Evolutionary conservation across 495 filamentous ascomycete species (phyloP).

Genomic region (Podospora pseudoanserina): DNA sequence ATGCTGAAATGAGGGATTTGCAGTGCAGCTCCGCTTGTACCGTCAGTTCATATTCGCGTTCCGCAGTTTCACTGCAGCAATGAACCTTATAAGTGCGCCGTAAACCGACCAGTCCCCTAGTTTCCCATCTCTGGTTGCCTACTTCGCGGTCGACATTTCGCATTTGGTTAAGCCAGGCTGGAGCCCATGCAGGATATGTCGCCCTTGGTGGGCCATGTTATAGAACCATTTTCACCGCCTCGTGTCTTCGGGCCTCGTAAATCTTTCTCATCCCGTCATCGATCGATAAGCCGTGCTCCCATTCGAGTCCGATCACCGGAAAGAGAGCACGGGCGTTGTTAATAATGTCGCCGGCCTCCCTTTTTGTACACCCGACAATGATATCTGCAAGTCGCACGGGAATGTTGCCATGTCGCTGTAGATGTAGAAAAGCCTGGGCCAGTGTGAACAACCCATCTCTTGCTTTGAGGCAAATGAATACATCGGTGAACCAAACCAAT

Average conservation of each 20-base stretch:
- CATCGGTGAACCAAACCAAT: background rate
- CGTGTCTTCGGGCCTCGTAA: slow-evolving; percentile 1
- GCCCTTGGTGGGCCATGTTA: slow-evolving; percentile 1
- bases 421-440: background rate
- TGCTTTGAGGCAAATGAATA: background rate
- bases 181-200: slow-evolving; percentile 7
- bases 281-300: background rate
- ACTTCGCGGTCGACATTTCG: too few relatives aligned
- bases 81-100: too few relatives aligned
- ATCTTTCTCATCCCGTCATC: slow-evolving; percentile 4
- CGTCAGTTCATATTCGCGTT: too few relatives aligned
- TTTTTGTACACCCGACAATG: background rate
- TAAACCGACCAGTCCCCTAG: too few relatives aligned
- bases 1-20: too few relatives aligned
- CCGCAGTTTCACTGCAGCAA: too few relatives aligned
- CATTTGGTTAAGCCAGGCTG: background rate
- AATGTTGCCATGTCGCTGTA: background rate
- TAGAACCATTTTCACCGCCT: background rate
- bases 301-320: slow-evolving; percentile 1
- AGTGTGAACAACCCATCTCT: background rate
- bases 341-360: background rate
- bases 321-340: slow-evolving; percentile 6
- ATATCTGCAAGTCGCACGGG: background rate
- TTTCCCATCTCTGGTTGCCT: too few relatives aligned
- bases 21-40: too few relatives aligned